These are phyloP conservation scores for Debaryomyces subglobosus DNA, from an alignment of 1,139 yeast genomes.

Conservation along the genomic window DNA sequence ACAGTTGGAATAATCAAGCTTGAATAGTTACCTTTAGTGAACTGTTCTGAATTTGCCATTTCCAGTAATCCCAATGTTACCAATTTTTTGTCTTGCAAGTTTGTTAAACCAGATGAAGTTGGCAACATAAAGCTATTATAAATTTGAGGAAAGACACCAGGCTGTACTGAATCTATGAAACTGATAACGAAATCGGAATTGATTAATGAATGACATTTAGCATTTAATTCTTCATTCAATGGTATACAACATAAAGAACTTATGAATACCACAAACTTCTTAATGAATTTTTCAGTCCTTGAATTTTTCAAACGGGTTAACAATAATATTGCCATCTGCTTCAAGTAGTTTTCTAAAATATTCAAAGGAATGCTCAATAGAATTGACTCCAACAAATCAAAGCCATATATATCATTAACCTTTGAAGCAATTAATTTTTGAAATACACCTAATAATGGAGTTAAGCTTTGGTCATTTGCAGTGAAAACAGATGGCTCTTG, in stretches of 20 bases:
- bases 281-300: constrained; percentile 79
- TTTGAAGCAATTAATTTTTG: constrained; percentile 89
- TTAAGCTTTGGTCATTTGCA: constrained; percentile 45
- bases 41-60: constrained; percentile 34
- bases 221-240: constrained; percentile 27
- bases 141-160: constrained; percentile 66
- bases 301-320: constrained; percentile 80
- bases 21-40: constrained; percentile 40
- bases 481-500: constrained; percentile 60
- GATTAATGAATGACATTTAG: constrained; percentile 20
- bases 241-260: constrained; percentile 51
- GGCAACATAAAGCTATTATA: constrained; percentile 67
- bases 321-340: constrained; percentile 74
- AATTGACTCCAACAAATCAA: constrained; percentile 78
- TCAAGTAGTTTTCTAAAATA: constrained; percentile 56
- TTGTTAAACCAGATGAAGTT: constrained; percentile 64
- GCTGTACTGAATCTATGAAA: constrained; percentile 65
- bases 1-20: constrained; percentile 52
- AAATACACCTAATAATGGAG: constrained; percentile 93
- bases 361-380: constrained; percentile 58
- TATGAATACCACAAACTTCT: constrained; percentile 69
- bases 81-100: constrained; percentile 73
- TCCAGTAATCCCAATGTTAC: constrained; percentile 75
- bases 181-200: constrained; percentile 56
- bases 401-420: constrained; percentile 77